These are phyloP conservation scores for Rhodotorula sp. DNA, from an alignment of 1,284 basidiomycete genomes.

Conservation along the genomic window DNA sequence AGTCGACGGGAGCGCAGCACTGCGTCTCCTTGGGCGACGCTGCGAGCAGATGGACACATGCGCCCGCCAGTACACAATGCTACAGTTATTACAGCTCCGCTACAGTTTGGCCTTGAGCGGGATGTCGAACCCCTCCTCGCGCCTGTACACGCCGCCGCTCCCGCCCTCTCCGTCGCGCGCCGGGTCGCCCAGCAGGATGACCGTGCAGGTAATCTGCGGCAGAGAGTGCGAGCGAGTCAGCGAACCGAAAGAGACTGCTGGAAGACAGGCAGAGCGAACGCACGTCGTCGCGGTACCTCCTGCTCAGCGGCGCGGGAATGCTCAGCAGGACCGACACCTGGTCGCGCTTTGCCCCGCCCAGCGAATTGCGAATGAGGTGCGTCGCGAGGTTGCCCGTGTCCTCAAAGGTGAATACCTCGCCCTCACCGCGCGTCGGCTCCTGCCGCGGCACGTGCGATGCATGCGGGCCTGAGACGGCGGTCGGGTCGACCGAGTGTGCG, in stretches of 20 bases:
- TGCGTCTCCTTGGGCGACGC: too few relatives aligned
- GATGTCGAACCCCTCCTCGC: constrained; percentile 26
- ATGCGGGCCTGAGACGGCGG: constrained; percentile 5
- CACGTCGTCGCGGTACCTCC: constrained; percentile 82
- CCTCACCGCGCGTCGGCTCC: constrained; percentile 41
- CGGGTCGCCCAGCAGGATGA: constrained; percentile 39
- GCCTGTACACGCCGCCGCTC: constrained; percentile 36
- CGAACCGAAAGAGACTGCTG: neutral
- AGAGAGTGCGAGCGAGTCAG: neutral
- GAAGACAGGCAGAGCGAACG: too few relatives aligned
- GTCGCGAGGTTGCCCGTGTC: constrained; percentile 79
- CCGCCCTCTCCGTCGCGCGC: constrained; percentile 35
- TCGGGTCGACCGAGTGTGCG: constrained; percentile 27
- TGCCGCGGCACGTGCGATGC: constrained; percentile 39
- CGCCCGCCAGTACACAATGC: too few relatives aligned
- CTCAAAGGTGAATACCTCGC: constrained; percentile 68
- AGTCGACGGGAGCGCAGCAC: too few relatives aligned
- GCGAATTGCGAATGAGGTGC: constrained; percentile 90
- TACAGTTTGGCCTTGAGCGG: constrained; percentile 23
- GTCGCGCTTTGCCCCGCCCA: constrained; percentile 78
- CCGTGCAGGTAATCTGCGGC: constrained; percentile 38
- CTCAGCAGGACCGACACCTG: constrained; percentile 73
- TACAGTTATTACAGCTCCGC: neutral
- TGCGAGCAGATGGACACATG: too few relatives aligned
- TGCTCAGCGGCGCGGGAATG: constrained; percentile 77